Percentiles rank a stretch among this genome's conserved stretches.
These are phyloP conservation scores for Reutealis trisperma DNA, from an alignment of 345 rosid genomes.

Conservation along the genomic window DNA sequence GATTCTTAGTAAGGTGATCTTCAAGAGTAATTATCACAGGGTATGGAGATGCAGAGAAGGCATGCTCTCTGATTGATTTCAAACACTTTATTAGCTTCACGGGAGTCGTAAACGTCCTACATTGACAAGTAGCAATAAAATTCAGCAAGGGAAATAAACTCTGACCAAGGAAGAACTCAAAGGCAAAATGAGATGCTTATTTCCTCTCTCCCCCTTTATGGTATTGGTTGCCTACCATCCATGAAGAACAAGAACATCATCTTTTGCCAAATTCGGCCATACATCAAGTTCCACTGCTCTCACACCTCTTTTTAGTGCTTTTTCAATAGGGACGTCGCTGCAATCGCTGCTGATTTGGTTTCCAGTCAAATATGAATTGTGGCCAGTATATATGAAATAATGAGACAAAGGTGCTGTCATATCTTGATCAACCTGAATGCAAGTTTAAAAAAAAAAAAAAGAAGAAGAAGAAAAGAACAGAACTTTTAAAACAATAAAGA, in stretches of 20 bases:
- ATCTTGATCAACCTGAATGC: conserved; percentile 31
- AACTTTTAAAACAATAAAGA: not conserved
- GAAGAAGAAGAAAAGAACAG: too few relatives aligned
- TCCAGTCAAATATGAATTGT: conserved; percentile 34
- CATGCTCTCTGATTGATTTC: conserved; percentile 25
- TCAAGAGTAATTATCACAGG: conserved; percentile 32
- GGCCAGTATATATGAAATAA: conserved; percentile 34
- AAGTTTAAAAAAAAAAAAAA: not conserved
- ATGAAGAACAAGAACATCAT: conserved; percentile 23
- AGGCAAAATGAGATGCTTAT: not conserved
- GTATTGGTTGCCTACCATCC: conserved; percentile 20
- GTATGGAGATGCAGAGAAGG: conserved; percentile 28
- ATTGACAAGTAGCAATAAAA: not conserved
- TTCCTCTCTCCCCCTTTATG: too few relatives aligned
- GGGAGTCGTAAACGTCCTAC: conserved; percentile 31
- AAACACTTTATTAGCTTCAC: conserved; percentile 26
- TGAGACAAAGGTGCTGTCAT: conserved; percentile 34
- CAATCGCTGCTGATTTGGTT: conserved; percentile 32
- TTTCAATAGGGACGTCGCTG: conserved; percentile 27
- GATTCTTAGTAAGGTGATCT: conserved; percentile 32
- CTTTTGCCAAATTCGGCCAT: conserved; percentile 25
- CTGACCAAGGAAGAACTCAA: not conserved
- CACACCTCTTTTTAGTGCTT: conserved; percentile 25
- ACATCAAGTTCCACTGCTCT: conserved; percentile 32
- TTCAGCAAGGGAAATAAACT: not conserved